Evolutionary conservation across 805 yeast genomes (phyloP), one percentile per base, ranked within the genome.

Genomic region (Yamadazyma sp.): DNA sequence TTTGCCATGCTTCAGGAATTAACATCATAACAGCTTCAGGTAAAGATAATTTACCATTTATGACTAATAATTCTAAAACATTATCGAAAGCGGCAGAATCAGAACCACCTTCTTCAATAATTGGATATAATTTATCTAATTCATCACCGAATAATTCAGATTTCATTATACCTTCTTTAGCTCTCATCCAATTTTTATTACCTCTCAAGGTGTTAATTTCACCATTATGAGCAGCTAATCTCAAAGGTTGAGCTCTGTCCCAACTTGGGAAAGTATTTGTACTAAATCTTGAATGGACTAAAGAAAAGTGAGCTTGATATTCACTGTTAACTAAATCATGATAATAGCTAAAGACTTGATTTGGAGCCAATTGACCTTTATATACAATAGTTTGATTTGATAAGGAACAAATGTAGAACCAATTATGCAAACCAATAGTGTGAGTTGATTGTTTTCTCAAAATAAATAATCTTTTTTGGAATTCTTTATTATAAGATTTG

Each of bases 241-340:
- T 75, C 55, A 91, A 74, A 31, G 98, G 98, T 66, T 91, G 98
- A 16, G 98, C 98, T 65, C 98, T 80, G 66, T 93, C 98, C 98
- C 98, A 91, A n/a, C 96, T 87, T 31, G 98, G 98, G 78, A 91
- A 91, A 31, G 98, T 91, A 64, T 91, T 91, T 21, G 98, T 91
- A 39, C 97, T 88, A 73, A 91, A 91, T 60, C 98, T 80, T 16
- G 98, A 89, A 69, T 91, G 98, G 33, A 91, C 98, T 27, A 91
- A 74, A 11, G 97, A 95, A 72, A 93, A 86, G 57, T 89, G 97
- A 30, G 94, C 93, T 66, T 87, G 91, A 63, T 80, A 91, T 55
- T 88, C 93, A 18, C 88, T 91, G 59, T 87, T 88, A 44, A 80
- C 82, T 56, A 91, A 75, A 64, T 91, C 98, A 58, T 86, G 88